These are phyloP conservation scores for Microascus cirrosus DNA, from an alignment of 2,329 filamentous ascomycete species.

Conservation along the genomic window DNA sequence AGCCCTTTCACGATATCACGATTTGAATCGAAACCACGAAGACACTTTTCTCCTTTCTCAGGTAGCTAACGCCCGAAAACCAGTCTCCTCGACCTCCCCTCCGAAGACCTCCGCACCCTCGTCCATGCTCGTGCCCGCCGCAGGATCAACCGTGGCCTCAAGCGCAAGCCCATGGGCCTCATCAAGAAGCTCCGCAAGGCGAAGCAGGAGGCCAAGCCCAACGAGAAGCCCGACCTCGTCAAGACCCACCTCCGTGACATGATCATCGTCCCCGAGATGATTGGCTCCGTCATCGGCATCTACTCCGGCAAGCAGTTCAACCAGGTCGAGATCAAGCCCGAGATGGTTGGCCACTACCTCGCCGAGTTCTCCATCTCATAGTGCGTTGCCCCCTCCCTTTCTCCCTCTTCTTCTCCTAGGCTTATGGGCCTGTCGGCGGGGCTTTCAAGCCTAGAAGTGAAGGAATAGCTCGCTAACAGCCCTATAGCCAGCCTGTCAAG, in stretches of 20 bases:
- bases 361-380: conserved; percentile 99
- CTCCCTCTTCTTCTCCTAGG: not conserved
- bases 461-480: conserved; percentile 33
- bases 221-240: conserved; percentile 99
- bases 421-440: not conserved
- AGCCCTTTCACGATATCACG: not conserved
- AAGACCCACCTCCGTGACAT: conserved; percentile 99
- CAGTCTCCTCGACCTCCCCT: conserved; percentile 96
- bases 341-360: conserved; percentile 99
- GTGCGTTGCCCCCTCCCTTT: conserved; percentile 46
- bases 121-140: conserved; percentile 97
- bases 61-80: conserved; percentile 6
- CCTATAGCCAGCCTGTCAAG: conserved; percentile 91
- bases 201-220: conserved; percentile 97
- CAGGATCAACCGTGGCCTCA: conserved; percentile 98
- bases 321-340: conserved; percentile 99
- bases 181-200: conserved; percentile 99
- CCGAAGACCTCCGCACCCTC: conserved; percentile 97
- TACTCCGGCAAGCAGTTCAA: conserved; percentile 99
- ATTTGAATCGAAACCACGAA: not conserved
- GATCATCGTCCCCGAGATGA: conserved; percentile 99
- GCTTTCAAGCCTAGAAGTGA: not conserved
- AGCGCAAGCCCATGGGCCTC: conserved; percentile 99
- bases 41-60: not conserved
- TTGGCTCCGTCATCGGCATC: conserved; percentile 95